Conservation (phyloP, 345 rosid species). For the Firmiana major region DNA sequence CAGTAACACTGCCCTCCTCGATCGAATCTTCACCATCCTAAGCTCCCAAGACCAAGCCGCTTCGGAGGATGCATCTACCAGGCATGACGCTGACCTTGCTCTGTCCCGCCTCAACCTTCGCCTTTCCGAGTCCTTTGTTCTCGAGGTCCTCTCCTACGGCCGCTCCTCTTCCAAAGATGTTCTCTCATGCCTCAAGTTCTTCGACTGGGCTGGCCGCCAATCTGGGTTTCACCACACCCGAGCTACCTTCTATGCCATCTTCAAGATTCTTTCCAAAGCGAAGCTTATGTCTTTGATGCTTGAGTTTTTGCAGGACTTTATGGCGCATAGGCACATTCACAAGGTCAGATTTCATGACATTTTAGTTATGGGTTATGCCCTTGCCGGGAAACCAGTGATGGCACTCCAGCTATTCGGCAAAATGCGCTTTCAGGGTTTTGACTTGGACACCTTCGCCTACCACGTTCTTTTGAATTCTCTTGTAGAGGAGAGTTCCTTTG, state of each 20-base stretch:
- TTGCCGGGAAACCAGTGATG: constrained; percentile 60
- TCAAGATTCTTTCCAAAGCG: constrained; percentile 57
- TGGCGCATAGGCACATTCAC: constrained; percentile 5
- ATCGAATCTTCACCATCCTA: constrained; percentile 45
- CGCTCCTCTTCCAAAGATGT: constrained; percentile 32
- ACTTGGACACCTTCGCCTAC: constrained; percentile 59
- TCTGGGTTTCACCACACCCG: constrained; percentile 58
- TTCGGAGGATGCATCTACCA: constrained; percentile 21
- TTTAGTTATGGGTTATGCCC: constrained; percentile 69
- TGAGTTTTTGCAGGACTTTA: constrained; percentile 41
- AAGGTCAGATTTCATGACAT: constrained; percentile 41
- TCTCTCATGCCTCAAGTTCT: constrained; percentile 71
- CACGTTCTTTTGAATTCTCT: constrained; percentile 70
- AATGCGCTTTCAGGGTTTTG: constrained; percentile 75
- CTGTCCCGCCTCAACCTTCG: constrained; percentile 48
- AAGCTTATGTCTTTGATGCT: constrained; percentile 39
- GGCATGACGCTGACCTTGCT: constrained; percentile 23
- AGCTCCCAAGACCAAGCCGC: constrained; percentile 12
- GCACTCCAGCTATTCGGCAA: constrained; percentile 74
- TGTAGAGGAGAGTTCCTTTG: constrained; percentile 56
- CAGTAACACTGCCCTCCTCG: constrained; percentile 25
- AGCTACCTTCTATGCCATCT: constrained; percentile 58
- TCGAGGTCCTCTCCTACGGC: constrained; percentile 54
- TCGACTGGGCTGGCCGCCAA: constrained; percentile 91
- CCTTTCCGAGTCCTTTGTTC: constrained; percentile 52